Conservation (phyloP, 2,329 filamentous ascomycete species). For the Sporothrix humicola region DNA sequence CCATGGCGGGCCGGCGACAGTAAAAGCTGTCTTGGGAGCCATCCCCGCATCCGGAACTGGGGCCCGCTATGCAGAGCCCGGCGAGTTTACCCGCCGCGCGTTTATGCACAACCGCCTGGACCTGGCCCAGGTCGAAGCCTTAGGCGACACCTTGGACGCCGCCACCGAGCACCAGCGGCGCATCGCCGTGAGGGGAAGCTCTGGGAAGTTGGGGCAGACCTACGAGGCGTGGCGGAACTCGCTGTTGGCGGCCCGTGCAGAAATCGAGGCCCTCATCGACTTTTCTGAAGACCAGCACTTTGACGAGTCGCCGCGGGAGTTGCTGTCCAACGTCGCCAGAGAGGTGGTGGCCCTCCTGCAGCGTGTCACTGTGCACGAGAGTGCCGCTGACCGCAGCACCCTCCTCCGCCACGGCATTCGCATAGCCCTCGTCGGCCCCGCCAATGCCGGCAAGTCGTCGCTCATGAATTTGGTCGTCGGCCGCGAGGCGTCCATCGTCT, state of each 20-base stretch:
- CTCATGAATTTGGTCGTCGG: constrained; percentile 89
- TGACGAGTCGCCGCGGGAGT: constrained; percentile 77
- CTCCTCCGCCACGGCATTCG: constrained; percentile 83
- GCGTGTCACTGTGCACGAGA: constrained; percentile 71
- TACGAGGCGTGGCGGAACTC: constrained; percentile 84
- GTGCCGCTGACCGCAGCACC: constrained; percentile 81
- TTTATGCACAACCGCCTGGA: constrained; percentile 87
- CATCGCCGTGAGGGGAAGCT: constrained; percentile 79
- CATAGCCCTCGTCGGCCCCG: constrained; percentile 85
- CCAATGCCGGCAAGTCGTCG: constrained; percentile 95
- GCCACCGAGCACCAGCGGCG: constrained; percentile 93
- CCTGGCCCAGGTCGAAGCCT: constrained; percentile 78
- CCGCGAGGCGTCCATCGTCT: constrained; percentile 93
- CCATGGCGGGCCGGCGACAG: constrained; percentile 89
- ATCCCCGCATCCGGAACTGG: constrained; percentile 58
- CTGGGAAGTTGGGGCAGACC: constrained; percentile 69
- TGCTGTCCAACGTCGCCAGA: constrained; percentile 70
- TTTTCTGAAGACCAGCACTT: constrained; percentile 98
- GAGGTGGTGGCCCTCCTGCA: background rate
- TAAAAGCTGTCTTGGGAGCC: constrained; percentile 81
- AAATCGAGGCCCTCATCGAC: constrained; percentile 94
- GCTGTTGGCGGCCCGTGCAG: constrained; percentile 80
- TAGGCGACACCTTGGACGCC: constrained; percentile 67
- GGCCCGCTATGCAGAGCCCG: constrained; percentile 89
- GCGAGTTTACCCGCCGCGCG: constrained; percentile 91